A percentile compares a stretch with the other conserved stretches of the same genome.
phyloP scores from a whole-genome alignment of 768 basidiomycete species.

The Lactifluus subvellereus region DNA sequence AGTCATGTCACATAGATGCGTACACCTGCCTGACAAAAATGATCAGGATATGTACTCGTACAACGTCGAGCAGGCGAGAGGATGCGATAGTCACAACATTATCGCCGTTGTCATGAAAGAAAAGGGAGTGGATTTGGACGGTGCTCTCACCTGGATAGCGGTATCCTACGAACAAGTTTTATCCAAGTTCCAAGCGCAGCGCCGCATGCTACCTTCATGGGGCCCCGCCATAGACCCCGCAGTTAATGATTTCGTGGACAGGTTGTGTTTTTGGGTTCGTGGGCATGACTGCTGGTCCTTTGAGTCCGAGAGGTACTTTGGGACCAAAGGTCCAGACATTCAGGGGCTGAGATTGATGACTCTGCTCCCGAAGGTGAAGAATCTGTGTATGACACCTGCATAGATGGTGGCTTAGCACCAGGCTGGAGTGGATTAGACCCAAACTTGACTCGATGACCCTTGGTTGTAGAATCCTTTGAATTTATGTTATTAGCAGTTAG shows the following conservation, averaged over 20 bases:
- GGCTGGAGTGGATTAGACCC: neutral
- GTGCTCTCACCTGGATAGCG: constrained; percentile 34
- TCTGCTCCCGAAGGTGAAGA: constrained; percentile 1
- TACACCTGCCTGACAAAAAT: constrained; percentile 22
- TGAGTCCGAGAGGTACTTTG: constrained; percentile 27
- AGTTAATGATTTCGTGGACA: constrained; percentile 34
- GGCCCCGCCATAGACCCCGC: constrained; percentile 31
- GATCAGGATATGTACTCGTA: constrained; percentile 33
- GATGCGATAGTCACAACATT: constrained; percentile 37
- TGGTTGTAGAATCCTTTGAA: too few relatives aligned
- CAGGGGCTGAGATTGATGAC: constrained; percentile 9
- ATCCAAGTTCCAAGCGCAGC: constrained; percentile 30
- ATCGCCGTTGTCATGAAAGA: constrained; percentile 32
- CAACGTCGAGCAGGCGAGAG: too few relatives aligned
- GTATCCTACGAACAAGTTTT: constrained; percentile 25
- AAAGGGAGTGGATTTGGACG: constrained; percentile 29
- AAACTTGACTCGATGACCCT: neutral
- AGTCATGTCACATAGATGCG: neutral
- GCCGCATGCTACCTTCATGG: constrained; percentile 32
- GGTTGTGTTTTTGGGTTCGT: constrained; percentile 37
- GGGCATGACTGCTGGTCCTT: constrained; percentile 31
- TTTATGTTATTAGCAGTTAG: too few relatives aligned
- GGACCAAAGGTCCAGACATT: constrained; percentile 29
- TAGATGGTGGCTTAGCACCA: too few relatives aligned
- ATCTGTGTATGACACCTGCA: too few relatives aligned